Conservation (phyloP, 305 asterid species). For the Nicotiana rustica region DNA sequence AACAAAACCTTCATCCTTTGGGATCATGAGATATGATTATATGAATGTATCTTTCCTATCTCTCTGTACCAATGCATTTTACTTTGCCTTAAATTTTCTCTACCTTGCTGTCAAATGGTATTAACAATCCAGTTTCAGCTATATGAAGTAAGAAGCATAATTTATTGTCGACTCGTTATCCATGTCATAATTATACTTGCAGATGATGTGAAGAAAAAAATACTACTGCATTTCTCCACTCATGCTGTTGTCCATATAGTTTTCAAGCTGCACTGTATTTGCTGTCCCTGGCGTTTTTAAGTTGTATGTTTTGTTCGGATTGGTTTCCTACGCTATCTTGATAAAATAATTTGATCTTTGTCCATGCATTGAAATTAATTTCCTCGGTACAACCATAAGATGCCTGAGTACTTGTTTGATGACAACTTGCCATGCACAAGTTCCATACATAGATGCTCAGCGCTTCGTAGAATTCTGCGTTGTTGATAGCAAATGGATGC, state of each 20-base stretch:
- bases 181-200: too few relatives aligned
- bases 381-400: neutral
- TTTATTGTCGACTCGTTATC: neutral
- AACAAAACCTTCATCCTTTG: neutral
- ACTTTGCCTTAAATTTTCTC: neutral
- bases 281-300: neutral
- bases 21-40: neutral
- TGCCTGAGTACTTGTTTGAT: conserved; percentile 3
- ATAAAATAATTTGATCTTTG: neutral
- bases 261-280: neutral
- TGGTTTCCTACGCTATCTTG: neutral
- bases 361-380: neutral
- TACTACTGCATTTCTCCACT: too few relatives aligned
- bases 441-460: neutral
- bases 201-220: too few relatives aligned
- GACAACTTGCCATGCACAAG: neutral
- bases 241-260: too few relatives aligned
- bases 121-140: neutral
- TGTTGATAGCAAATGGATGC: conserved; percentile 22
- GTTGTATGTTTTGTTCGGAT: neutral
- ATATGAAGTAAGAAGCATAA: neutral
- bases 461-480: neutral
- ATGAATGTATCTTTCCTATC: neutral
- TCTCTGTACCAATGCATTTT: neutral
- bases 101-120: neutral